These are phyloP conservation scores for Leonotis leonurus DNA, from an alignment of 257 asterid species.

Conservation along the genomic window DNA sequence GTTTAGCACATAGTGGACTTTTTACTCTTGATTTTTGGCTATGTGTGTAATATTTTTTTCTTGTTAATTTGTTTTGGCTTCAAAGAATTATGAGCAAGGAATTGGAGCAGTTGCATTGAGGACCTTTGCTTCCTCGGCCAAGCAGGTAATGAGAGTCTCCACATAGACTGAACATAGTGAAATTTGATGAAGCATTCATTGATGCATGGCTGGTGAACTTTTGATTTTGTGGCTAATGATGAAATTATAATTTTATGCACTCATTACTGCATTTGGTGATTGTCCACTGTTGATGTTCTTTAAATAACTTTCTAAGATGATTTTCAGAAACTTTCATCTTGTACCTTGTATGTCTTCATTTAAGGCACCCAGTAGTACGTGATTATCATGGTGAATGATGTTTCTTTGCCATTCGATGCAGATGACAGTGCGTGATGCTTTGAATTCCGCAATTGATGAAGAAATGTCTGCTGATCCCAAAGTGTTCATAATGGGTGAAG, in stretches of 20 bases:
- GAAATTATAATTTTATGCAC: not conserved
- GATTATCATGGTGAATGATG: slow-evolving; percentile 1
- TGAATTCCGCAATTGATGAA: slow-evolving; percentile 90
- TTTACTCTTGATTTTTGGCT: slow-evolving; percentile 1
- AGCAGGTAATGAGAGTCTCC: slow-evolving; percentile 41
- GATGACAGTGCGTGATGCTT: slow-evolving; percentile 93
- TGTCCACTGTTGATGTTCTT: not conserved
- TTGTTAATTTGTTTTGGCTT: slow-evolving; percentile 8
- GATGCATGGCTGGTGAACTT: not conserved
- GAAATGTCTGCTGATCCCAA: slow-evolving; percentile 97
- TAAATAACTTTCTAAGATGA: not conserved
- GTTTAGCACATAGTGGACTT: not conserved
- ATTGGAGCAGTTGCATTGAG: slow-evolving; percentile 47
- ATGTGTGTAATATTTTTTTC: not conserved
- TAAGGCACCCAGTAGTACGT: not conserved
- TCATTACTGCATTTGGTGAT: not conserved
- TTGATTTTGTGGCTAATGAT: not conserved
- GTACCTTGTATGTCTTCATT: too few relatives aligned
- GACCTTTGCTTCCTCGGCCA: slow-evolving; percentile 59
- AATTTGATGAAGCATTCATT: not conserved
- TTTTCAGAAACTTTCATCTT: not conserved
- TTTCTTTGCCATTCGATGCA: slow-evolving; percentile 21
- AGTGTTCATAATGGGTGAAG: slow-evolving; percentile 93
- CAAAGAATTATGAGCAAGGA: slow-evolving; percentile 45
- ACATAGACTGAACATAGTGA: not conserved